Conservation (phyloP, 495 filamentous ascomycete species). For the Neurospora sp. region DNA sequence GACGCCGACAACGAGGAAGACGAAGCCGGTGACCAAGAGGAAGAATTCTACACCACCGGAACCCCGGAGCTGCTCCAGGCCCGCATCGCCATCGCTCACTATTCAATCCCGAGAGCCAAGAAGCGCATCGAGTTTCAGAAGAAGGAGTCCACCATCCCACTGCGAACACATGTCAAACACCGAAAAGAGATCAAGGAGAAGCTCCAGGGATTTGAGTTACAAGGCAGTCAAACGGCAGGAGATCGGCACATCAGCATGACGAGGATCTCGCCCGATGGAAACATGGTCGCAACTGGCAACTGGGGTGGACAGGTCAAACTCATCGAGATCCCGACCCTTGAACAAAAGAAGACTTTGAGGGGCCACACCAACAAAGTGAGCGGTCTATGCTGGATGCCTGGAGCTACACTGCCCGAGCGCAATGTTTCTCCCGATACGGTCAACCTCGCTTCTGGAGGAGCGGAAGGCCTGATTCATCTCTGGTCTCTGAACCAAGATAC, state of each 20-base stretch:
- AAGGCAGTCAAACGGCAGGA: conserved; percentile 84
- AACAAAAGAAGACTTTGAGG: conserved; percentile 60
- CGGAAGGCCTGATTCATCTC: conserved; percentile 79
- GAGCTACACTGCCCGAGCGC: conserved; percentile 59
- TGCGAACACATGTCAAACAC: conserved; percentile 84
- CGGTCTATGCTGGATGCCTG: conserved; percentile 83
- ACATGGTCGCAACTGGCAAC: conserved; percentile 79
- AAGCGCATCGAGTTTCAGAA: conserved; percentile 64
- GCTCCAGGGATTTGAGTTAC: conserved; percentile 73
- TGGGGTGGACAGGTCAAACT: conserved; percentile 85
- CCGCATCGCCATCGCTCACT: conserved; percentile 71
- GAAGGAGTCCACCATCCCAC: conserved; percentile 66
- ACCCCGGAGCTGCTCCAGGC: conserved; percentile 63
- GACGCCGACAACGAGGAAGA: conserved; percentile 61
- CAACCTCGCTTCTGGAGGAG: conserved; percentile 85
- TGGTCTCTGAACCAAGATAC: conserved; percentile 83
- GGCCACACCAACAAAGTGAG: conserved; percentile 83
- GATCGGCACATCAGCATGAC: conserved; percentile 84
- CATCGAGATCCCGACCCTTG: conserved; percentile 70
- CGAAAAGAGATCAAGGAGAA: conserved; percentile 81
- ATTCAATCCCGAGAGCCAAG: conserved; percentile 75
- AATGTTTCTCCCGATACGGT: conserved; percentile 62
- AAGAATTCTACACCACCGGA: conserved; percentile 93
- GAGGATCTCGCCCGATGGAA: conserved; percentile 77
- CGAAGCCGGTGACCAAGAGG: conserved; percentile 64